Percentiles rank a stretch among this genome's conserved stretches.
phyloP scores from a whole-genome alignment of 345 rosid species.

The Citrus reticulata region DNA sequence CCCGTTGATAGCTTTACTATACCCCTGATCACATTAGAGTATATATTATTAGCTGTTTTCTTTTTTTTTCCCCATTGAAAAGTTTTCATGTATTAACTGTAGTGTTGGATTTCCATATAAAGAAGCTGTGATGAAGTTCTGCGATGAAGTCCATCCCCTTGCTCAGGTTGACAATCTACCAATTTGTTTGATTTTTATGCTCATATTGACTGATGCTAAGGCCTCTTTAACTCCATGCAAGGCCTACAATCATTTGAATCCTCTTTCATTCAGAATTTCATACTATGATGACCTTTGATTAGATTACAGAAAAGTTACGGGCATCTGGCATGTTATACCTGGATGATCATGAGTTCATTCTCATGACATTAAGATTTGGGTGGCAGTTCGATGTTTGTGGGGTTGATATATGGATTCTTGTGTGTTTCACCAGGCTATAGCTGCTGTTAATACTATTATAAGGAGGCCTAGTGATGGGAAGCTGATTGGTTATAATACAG shows the following conservation, averaged over 20 bases:
- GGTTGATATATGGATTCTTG: background rate
- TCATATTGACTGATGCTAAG: background rate
- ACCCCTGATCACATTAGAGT: background rate
- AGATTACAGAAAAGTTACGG: background rate
- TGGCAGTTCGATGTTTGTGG: background rate
- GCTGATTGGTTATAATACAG: conserved; percentile 50
- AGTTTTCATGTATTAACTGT: conserved; percentile 5
- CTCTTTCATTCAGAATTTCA: background rate
- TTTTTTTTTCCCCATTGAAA: background rate
- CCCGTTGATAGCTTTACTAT: background rate
- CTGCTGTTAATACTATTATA: conserved; percentile 49
- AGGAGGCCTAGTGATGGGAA: conserved; percentile 49
- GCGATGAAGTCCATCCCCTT: conserved; percentile 50
- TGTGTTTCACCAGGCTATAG: conserved; percentile 36
- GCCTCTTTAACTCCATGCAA: background rate
- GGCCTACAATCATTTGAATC: background rate
- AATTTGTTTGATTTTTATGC: background rate
- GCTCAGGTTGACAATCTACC: conserved; percentile 33
- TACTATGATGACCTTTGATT: background rate
- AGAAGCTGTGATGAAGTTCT: conserved; percentile 41
- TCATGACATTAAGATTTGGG: background rate
- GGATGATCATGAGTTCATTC: background rate
- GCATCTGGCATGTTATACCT: background rate
- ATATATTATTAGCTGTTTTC: background rate
- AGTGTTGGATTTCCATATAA: conserved; percentile 58